Evolutionary conservation across 306 rosid species (phyloP).

Genomic region (Quercus variabilis): DNA sequence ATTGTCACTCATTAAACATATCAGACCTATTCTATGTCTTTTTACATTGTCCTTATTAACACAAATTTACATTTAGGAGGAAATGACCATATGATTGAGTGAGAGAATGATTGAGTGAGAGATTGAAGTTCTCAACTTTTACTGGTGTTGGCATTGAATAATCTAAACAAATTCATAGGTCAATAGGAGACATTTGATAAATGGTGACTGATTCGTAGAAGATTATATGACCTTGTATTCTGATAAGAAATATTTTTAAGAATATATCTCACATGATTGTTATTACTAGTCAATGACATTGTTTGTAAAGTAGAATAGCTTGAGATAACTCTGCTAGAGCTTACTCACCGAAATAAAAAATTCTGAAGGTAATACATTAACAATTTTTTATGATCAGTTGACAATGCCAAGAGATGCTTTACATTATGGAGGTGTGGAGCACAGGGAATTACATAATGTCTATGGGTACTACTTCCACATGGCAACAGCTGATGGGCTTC

Average conservation of each 20-base stretch:
- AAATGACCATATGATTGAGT: not conserved
- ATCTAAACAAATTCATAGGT: not conserved
- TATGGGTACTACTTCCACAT: conserved; percentile 96
- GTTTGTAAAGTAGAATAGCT: not conserved
- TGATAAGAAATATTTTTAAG: not conserved
- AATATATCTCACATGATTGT: not conserved
- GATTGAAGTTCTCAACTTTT: not conserved
- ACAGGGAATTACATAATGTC: conserved; percentile 89
- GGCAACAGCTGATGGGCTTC: conserved; percentile 85
- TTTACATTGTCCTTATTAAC: not conserved
- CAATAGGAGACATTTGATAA: not conserved
- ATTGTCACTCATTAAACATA: not conserved
- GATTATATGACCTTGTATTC: not conserved
- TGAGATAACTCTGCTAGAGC: not conserved
- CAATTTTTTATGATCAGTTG: conserved; percentile 42
- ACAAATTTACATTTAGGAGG: not conserved
- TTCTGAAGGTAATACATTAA: conserved; percentile 4
- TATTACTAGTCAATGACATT: not conserved
- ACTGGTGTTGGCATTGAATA: not conserved
- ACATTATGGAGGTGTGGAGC: conserved; percentile 75
- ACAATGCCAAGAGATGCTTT: conserved; percentile 96
- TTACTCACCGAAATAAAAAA: not conserved
- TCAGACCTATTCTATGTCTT: not conserved
- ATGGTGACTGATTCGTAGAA: not conserved
- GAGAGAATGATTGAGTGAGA: not conserved